Conservation (phyloP, 805 yeast species). For the Candida chilensis region DNA sequence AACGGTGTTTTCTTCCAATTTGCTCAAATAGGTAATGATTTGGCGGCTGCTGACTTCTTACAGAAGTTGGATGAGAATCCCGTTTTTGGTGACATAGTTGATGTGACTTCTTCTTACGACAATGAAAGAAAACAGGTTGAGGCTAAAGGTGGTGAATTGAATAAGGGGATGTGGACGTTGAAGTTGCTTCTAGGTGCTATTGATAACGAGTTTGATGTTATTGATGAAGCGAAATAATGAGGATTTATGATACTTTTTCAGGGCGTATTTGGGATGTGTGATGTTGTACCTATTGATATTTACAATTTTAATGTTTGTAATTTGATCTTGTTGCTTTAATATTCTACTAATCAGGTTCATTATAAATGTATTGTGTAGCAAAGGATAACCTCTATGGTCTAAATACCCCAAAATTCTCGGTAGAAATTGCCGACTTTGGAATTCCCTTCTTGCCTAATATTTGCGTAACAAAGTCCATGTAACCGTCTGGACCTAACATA, state of each 20-base stretch:
- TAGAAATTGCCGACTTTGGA: no score
- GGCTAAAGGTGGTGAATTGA: neutral
- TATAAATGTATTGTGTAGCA: no score
- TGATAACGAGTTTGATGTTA: neutral
- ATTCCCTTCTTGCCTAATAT: constrained; percentile 11
- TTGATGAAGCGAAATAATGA: no score
- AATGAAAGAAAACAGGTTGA: neutral
- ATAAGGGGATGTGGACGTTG: neutral
- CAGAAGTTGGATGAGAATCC: neutral
- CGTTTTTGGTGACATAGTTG: neutral
- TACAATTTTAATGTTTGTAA: no score
- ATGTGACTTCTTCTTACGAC: neutral
- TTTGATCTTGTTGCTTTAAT: no score
- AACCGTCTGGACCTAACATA: constrained; percentile 22
- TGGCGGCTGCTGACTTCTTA: neutral
- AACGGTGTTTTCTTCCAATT: neutral
- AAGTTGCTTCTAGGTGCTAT: neutral
- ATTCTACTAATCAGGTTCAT: no score
- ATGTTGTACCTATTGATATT: no score
- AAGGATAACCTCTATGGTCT: no score
- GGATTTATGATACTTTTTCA: no score
- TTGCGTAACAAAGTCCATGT: constrained; percentile 15
- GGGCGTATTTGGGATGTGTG: no score
- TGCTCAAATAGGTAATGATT: constrained; percentile 1
- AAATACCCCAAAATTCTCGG: no score